phyloP scores from a whole-genome alignment of 1,284 basidiomycete species.

The Tremellales sp. region DNA sequence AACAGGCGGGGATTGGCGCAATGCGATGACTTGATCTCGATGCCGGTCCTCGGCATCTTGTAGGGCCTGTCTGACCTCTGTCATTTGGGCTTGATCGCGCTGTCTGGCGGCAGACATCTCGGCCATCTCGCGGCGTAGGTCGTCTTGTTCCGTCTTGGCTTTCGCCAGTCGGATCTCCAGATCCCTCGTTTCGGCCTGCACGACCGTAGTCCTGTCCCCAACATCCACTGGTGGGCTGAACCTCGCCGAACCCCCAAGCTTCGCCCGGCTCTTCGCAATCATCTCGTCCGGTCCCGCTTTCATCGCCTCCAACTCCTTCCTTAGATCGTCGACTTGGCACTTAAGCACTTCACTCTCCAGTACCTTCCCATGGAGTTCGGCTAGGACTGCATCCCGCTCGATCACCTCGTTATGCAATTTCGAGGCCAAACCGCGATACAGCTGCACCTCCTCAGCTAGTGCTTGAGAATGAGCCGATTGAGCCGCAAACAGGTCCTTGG shows the following conservation, averaged over 20 bases:
- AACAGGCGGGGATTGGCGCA: neutral
- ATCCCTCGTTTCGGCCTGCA: slow-evolving; percentile 23
- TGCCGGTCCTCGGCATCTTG: slow-evolving; percentile 7
- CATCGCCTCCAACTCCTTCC: slow-evolving; percentile 6
- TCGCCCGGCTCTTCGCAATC: neutral
- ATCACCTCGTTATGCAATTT: slow-evolving; percentile 30
- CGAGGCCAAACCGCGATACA: slow-evolving; percentile 22
- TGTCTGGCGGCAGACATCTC: slow-evolving; percentile 5
- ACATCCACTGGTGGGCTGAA: neutral
- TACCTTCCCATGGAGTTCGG: slow-evolving; percentile 26
- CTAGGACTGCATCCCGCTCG: slow-evolving; percentile 28
- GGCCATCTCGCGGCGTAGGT: slow-evolving; percentile 9
- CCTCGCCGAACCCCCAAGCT: neutral
- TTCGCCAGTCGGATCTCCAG: slow-evolving; percentile 34
- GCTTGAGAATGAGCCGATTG: slow-evolving; percentile 29
- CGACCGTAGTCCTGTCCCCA: slow-evolving; percentile 18
- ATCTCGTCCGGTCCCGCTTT: neutral
- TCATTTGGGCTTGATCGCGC: neutral
- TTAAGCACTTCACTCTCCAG: slow-evolving; percentile 25
- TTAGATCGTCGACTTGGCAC: slow-evolving; percentile 17
- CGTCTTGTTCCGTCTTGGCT: slow-evolving; percentile 19
- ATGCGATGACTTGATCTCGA: slow-evolving; percentile 4
- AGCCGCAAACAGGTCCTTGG: slow-evolving; percentile 27
- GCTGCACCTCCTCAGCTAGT: slow-evolving; percentile 21
- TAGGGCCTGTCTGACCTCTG: slow-evolving; percentile 2